Evolutionary conservation across 106 monocot genomes (phyloP).

Genomic region (Dactylorhiza incarnata): DNA sequence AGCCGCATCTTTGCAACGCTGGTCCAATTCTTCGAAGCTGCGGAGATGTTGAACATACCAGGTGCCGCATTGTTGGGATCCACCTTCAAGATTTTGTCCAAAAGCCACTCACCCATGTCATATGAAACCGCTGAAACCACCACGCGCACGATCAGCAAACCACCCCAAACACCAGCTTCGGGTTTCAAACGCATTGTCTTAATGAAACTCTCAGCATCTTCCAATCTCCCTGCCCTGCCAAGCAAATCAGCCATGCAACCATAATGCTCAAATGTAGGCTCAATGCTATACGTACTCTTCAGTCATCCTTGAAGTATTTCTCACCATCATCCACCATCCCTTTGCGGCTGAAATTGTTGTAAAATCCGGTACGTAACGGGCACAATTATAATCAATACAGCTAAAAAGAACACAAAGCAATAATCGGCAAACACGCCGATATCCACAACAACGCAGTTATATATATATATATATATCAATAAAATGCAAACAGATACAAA

Average conservation of each 20-base stretch:
- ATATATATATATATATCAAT: too few relatives aligned
- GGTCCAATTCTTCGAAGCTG: slow-evolving; percentile 22
- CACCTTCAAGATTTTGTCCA: slow-evolving; percentile 16
- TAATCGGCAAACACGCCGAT: too few relatives aligned
- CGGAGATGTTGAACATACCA: slow-evolving; percentile 42
- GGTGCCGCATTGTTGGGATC: slow-evolving; percentile 30
- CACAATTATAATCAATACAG: too few relatives aligned
- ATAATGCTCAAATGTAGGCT: slow-evolving; percentile 29
- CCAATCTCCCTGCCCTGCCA: slow-evolving; percentile 33
- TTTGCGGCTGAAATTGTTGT: slow-evolving; percentile 30
- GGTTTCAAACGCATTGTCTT: slow-evolving; percentile 20
- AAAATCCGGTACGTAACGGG: too few relatives aligned
- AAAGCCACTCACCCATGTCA: slow-evolving; percentile 23
- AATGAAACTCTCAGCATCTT: slow-evolving; percentile 29
- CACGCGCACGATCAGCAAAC: slow-evolving; percentile 36
- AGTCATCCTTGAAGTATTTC: slow-evolving; percentile 32
- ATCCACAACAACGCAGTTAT: too few relatives aligned
- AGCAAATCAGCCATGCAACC: slow-evolving; percentile 49
- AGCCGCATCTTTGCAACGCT: slow-evolving; percentile 29
- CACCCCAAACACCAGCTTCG: slow-evolving; percentile 27
- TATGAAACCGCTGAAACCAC: slow-evolving; percentile 29
- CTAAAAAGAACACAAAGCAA: too few relatives aligned
- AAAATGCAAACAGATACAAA: too few relatives aligned
- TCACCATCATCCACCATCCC: slow-evolving; percentile 27
- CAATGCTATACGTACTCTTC: slow-evolving; percentile 22